A percentile compares a stretch with the other conserved stretches of the same genome.
phyloP scores from a whole-genome alignment of 148 eudicot genomes.

The Agrostemma githago region DNA sequence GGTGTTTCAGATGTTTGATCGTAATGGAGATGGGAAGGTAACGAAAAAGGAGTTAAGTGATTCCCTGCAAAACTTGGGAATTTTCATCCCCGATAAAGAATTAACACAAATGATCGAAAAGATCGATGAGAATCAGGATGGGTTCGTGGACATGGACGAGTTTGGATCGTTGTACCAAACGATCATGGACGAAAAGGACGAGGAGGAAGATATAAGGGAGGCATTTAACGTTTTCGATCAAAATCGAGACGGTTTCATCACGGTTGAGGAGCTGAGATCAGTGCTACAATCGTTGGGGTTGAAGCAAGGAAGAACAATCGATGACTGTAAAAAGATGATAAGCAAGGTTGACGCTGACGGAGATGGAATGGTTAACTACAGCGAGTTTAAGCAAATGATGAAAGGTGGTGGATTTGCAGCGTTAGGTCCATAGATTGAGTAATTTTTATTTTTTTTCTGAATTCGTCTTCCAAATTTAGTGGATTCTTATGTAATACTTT shows the following conservation, averaged over 20 bases:
- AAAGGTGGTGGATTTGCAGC: conserved; percentile 86
- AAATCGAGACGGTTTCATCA: conserved; percentile 80
- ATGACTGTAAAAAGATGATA: conserved; percentile 83
- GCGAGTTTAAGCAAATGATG: conserved; percentile 85
- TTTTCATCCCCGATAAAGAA: conserved; percentile 60
- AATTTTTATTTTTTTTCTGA: too few species aligned
- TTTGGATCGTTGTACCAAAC: conserved; percentile 61
- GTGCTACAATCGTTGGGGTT: conserved; percentile 77
- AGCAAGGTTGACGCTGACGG: conserved; percentile 80
- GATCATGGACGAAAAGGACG: conserved; percentile 62
- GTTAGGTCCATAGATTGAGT: conserved; percentile 32
- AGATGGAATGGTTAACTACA: conserved; percentile 73
- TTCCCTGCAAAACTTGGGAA: conserved; percentile 59
- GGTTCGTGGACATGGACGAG: conserved; percentile 69
- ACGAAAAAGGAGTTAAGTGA: conserved; percentile 61
- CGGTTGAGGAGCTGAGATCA: conserved; percentile 76
- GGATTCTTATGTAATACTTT: too few species aligned
- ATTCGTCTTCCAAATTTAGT: too few species aligned
- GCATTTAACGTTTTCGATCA: conserved; percentile 94
- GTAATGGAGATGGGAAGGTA: conserved; percentile 65
- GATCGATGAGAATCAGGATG: conserved; percentile 62
- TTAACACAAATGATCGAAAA: conserved; percentile 67
- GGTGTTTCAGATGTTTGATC: conserved; percentile 80
- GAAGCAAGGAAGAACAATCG: conserved; percentile 72
- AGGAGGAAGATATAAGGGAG: conserved; percentile 85